Percentiles rank a stretch among this genome's conserved stretches.
Conservation (phyloP, 176 grass and related monocot species). For the Alopecurus myosuroides region DNA sequence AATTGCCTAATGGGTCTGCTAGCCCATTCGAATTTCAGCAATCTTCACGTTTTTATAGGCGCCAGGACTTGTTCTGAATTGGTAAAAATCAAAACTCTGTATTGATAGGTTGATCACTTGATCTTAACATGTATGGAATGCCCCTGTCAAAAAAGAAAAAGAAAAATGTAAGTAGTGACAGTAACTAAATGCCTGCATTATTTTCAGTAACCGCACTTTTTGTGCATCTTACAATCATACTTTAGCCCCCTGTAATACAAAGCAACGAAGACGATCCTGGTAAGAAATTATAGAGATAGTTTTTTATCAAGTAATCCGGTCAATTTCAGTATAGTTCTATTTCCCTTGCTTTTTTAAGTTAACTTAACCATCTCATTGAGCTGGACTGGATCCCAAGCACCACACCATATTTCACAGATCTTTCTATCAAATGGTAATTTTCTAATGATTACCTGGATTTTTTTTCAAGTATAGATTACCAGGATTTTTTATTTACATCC, state of each 20-base stretch:
- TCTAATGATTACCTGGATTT: too few relatives aligned
- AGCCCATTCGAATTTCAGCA: too few relatives aligned
- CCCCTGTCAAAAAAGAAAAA: too few relatives aligned
- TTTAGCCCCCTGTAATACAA: too few relatives aligned
- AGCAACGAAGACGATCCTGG: too few relatives aligned
- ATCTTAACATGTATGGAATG: too few relatives aligned
- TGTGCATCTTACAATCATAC: background rate
- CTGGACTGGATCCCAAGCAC: background rate
- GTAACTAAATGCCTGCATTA: too few relatives aligned
- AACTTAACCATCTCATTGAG: background rate
- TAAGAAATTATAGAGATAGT: too few relatives aligned
- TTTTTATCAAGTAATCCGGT: background rate
- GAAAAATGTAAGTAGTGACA: too few relatives aligned
- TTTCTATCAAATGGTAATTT: background rate
- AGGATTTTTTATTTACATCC: background rate
- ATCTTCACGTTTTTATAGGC: background rate
- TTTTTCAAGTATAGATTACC: background rate
- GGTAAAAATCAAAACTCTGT: too few relatives aligned
- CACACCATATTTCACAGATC: background rate
- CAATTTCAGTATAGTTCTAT: background rate
- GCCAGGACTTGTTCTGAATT: conserved; percentile 10
- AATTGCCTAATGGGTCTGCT: too few relatives aligned
- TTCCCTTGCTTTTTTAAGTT: background rate
- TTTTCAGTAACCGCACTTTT: background rate
- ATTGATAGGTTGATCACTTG: too few relatives aligned